Evolutionary conservation across 768 basidiomycete genomes (phyloP).

Genomic region (Solioccasus polychromus): DNA sequence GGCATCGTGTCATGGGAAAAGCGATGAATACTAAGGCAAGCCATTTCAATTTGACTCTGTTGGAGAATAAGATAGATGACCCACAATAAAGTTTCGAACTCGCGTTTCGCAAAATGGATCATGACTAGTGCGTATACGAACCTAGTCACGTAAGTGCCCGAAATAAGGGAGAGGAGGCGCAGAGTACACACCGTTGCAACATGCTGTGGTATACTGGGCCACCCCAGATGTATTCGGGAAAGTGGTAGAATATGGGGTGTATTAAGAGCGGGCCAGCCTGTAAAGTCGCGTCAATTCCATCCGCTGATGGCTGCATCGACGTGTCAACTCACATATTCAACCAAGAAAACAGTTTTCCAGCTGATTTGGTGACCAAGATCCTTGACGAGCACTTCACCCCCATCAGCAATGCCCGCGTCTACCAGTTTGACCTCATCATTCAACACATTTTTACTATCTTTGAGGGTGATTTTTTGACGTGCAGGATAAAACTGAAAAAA

Average conservation of each 20-base stretch:
- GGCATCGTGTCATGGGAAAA: constrained; percentile 98
- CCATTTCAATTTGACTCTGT: background rate
- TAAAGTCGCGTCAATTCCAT: constrained; percentile 2
- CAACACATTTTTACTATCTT: constrained; percentile 58
- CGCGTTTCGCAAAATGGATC: constrained; percentile 88
- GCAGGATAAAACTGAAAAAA: constrained; percentile 57
- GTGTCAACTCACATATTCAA: constrained; percentile 81
- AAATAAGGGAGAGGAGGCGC: background rate
- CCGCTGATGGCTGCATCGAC: background rate
- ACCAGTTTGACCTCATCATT: constrained; percentile 60
- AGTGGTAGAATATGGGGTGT: constrained; percentile 80
- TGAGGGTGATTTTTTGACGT: constrained; percentile 71
- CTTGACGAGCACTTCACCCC: constrained; percentile 72
- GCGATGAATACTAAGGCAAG: constrained; percentile 70
- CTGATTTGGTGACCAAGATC: constrained; percentile 89
- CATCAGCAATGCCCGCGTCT: constrained; percentile 55
- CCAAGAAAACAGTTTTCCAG: constrained; percentile 85
- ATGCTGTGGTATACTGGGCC: constrained; percentile 66
- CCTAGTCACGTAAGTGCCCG: constrained; percentile 33
- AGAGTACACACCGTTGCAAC: constrained; percentile 61
- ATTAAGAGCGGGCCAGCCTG: constrained; percentile 87
- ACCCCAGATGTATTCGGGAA: constrained; percentile 70
- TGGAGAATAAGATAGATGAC: constrained; percentile 24
- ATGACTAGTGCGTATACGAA: constrained; percentile 74
- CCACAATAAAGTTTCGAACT: constrained; percentile 87